A percentile compares a stretch with the other conserved stretches of the same genome.
Conservation (phyloP, 495 filamentous ascomycete species). For the Lepraria neglecta region DNA sequence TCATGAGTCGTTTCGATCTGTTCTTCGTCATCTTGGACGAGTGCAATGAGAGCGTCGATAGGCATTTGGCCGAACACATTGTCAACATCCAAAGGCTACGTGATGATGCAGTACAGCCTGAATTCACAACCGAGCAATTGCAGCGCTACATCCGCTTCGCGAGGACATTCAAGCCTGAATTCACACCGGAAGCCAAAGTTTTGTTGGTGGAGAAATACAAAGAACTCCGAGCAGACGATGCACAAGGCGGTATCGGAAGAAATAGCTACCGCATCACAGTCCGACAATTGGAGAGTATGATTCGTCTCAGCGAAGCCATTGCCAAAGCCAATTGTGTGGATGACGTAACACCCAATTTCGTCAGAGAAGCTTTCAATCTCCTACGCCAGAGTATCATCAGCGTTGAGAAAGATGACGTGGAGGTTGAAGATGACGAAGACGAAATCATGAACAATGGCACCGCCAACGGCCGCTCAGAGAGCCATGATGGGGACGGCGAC, state of each 20-base stretch:
- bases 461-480: constrained; percentile 31
- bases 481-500: constrained; percentile 58
- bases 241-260: constrained; percentile 84
- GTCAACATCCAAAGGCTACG: constrained; percentile 88
- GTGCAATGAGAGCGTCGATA: constrained; percentile 85
- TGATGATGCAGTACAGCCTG: constrained; percentile 82
- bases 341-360: constrained; percentile 76
- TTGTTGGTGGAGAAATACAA: constrained; percentile 92
- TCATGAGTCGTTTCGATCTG: constrained; percentile 98
- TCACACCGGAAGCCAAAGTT: constrained; percentile 77
- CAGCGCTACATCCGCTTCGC: constrained; percentile 98
- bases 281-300: constrained; percentile 89
- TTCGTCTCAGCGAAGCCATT: constrained; percentile 89
- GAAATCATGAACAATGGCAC: constrained; percentile 30
- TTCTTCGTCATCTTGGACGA: constrained; percentile 99
- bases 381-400: constrained; percentile 91
- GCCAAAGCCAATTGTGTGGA: constrained; percentile 96
- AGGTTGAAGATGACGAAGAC: constrained; percentile 79
- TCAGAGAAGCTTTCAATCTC: constrained; percentile 83
- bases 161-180: constrained; percentile 87
- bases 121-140: constrained; percentile 93
- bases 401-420: constrained; percentile 96
- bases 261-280: constrained; percentile 97
- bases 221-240: constrained; percentile 87
- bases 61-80: constrained; percentile 88